Percentiles rank a stretch among this genome's conserved stretches.
Evolutionary conservation across 805 yeast species (phyloP).

Genomic region (Candida berthetii): DNA sequence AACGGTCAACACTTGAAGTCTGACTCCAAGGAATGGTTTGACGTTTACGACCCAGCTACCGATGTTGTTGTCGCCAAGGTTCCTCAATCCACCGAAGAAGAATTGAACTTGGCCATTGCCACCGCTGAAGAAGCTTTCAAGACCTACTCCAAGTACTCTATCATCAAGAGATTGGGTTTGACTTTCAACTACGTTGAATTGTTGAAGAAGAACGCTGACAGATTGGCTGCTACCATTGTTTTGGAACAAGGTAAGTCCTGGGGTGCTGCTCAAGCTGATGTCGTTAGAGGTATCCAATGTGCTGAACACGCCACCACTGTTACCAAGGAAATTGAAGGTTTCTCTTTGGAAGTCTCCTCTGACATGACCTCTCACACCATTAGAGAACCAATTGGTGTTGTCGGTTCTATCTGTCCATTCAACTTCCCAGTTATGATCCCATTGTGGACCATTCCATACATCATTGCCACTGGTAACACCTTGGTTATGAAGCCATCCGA

Average conservation of each 20-base stretch:
- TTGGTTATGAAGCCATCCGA: slow-evolving; percentile 66
- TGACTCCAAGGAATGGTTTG: slow-evolving; percentile 53
- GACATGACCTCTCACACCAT: slow-evolving; percentile 72
- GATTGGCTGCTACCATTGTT: slow-evolving; percentile 58
- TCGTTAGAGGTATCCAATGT: slow-evolving; percentile 71
- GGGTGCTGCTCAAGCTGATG: slow-evolving; percentile 71
- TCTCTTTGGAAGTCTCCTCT: slow-evolving; percentile 56
- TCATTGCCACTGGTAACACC: slow-evolving; percentile 69
- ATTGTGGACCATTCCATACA: slow-evolving; percentile 49
- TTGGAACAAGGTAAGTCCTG: slow-evolving; percentile 75
- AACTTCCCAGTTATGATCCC: slow-evolving; percentile 84
- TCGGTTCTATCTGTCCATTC: slow-evolving; percentile 75
- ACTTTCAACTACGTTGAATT: slow-evolving; percentile 64
- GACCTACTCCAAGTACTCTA: slow-evolving; percentile 42
- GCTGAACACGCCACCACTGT: slow-evolving; percentile 72
- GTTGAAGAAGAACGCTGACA: slow-evolving; percentile 59
- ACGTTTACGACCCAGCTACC: slow-evolving; percentile 73
- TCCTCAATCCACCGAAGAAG: slow-evolving; percentile 66
- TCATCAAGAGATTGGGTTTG: slow-evolving; percentile 52
- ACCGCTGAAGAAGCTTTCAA: slow-evolving; percentile 60
- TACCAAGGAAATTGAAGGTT: slow-evolving; percentile 59
- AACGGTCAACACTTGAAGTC: slow-evolving; percentile 41
- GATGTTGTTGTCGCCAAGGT: slow-evolving; percentile 58
- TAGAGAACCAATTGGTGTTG: slow-evolving; percentile 70
- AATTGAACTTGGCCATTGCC: slow-evolving; percentile 58